phyloP scores from a whole-genome alignment of 768 basidiomycete species.

The Lentinula edodes region DNA sequence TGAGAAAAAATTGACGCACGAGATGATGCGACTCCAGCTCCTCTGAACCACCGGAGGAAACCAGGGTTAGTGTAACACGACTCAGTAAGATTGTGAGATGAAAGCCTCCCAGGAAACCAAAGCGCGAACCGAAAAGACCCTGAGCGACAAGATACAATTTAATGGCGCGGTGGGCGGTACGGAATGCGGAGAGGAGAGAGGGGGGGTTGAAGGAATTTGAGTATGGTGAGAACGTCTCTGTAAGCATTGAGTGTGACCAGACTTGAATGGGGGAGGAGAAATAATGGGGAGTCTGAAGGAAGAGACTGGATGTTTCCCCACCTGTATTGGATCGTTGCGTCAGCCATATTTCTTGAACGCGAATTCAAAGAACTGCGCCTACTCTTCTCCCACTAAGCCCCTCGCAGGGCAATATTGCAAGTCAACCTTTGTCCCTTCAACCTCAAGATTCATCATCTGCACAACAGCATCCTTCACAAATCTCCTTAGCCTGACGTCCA shows the following conservation, averaged over 20 bases:
- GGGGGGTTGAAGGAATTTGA: constrained; percentile 1
- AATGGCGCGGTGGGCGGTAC: constrained; percentile 13
- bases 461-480: constrained; percentile 18
- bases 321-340: background rate
- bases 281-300: constrained; percentile 10
- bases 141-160: constrained; percentile 10
- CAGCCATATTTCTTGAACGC: background rate
- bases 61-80: constrained; percentile 3
- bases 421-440: constrained; percentile 15
- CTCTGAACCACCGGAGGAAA: background rate
- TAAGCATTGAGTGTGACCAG: constrained; percentile 16
- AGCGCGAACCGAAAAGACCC: constrained; percentile 12
- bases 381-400: constrained; percentile 11
- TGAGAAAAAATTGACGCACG: constrained; percentile 11
- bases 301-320: constrained; percentile 10
- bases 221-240: constrained; percentile 12
- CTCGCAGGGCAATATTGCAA: constrained; percentile 17
- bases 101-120: constrained; percentile 18
- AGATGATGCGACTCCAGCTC: constrained; percentile 9
- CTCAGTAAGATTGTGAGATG: constrained; percentile 15
- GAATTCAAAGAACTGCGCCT: background rate
- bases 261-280: constrained; percentile 12
- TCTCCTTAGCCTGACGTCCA: constrained; percentile 9
- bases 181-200: constrained; percentile 7
- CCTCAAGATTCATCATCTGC: constrained; percentile 16